Base-by-base conservation (phyloP, 768 basidiomycete genomes). In the Sistotremastrum niveocremeum region DNA sequence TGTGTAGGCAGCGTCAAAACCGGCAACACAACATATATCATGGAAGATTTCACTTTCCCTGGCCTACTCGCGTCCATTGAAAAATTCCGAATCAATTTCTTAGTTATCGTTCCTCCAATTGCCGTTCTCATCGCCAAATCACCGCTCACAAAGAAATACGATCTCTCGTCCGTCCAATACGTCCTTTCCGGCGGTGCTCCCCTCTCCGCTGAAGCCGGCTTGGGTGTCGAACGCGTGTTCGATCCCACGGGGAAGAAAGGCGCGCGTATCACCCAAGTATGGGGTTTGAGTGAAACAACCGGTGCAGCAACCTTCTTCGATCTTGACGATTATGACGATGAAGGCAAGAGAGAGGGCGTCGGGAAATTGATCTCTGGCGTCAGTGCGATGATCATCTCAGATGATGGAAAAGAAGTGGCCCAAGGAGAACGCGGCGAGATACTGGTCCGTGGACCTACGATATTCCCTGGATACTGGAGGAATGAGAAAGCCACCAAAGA, bases 131-230 rank as follows among this genome's bases (percentile, higher is more conserved):
- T 70, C 37, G 55, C 63, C 6, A 60, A 65, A 48, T 57, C 57
- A 5, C 58, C 58, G 2, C 44, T 63, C 7, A 57, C 66, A 5
- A 52, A 56, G 44, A 51, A 62, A 39, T 65, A 59, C 55, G 60
- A 66, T 52, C 53, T 68, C 6, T 51, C 55, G 3, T 55, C 54
- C n/a, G 47, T 67, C 32, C 36, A 57, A 35, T 60, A 62, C 12
- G 45, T 66, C 11, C 50, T 61, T 39, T 58, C 54, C 30, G 66
- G 63, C 30, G 68, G 66, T 2, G 68, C 68, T 7, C 65, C 66
- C 0, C 52, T 67, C 3, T 56, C 57, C 2, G 49, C 57, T 1
- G 62, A 62, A 7, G 45, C 66, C 11, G 55, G 56, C 9, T 12
- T 42, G 5, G 47, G 54, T 9, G 56, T 59, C 7, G 48, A 57